Conservation (phyloP, 345 rosid species). For the Arabis hirsuta region DNA sequence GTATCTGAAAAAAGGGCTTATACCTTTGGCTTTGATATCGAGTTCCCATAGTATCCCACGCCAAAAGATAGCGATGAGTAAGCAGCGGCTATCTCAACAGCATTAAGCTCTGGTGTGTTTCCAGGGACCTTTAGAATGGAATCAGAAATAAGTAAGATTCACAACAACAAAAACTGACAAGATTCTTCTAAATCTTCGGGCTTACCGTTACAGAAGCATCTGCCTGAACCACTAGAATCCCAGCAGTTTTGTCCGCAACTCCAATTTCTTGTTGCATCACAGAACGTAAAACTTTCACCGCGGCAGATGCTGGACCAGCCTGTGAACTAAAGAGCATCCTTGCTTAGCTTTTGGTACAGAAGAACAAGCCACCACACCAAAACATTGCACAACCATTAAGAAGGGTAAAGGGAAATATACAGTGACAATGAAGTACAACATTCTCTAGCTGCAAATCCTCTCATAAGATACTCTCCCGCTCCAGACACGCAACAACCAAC, state of each 20-base stretch:
- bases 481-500: constrained; percentile 91
- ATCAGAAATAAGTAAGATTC: constrained; percentile 7
- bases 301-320: constrained; percentile 94
- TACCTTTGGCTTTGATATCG: constrained; percentile 89
- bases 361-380: background rate
- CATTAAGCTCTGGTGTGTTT: constrained; percentile 57
- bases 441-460: constrained; percentile 91
- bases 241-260: constrained; percentile 63
- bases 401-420: constrained; percentile 49
- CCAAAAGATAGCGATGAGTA: constrained; percentile 84
- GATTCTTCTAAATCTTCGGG: constrained; percentile 7
- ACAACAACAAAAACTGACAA: background rate
- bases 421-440: constrained; percentile 75
- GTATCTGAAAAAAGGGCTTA: background rate
- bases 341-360: constrained; percentile 27
- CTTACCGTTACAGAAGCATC: constrained; percentile 69
- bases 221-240: constrained; percentile 81
- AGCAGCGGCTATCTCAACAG: constrained; percentile 91
- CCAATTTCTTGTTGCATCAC: constrained; percentile 50
- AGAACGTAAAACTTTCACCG: constrained; percentile 68
- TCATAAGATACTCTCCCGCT: constrained; percentile 91
- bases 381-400: constrained; percentile 12
- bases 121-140: constrained; percentile 53
- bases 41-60: constrained; percentile 86
- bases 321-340: constrained; percentile 59